Evolutionary conservation across 2,329 filamentous ascomycete species (phyloP).

Genomic region (Calonectria leucothoes): DNA sequence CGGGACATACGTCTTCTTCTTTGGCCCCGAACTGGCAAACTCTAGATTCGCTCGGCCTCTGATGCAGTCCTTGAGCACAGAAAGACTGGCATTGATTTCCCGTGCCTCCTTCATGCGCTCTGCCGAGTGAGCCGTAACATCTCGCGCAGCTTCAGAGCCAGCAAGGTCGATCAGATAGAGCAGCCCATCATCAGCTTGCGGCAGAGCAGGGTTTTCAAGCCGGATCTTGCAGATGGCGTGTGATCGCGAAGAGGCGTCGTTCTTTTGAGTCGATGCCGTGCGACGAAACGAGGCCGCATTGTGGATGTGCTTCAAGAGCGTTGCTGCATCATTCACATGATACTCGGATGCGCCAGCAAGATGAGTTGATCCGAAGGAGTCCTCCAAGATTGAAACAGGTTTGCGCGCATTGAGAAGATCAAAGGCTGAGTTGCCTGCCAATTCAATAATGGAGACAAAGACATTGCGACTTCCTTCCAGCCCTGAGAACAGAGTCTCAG

Average conservation of each 20-base stretch:
- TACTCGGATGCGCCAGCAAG: constrained; percentile 56
- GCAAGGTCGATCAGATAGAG: constrained; percentile 61
- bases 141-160: constrained; percentile 60
- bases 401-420: constrained; percentile 56
- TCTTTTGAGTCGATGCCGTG: constrained; percentile 57
- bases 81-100: constrained; percentile 61
- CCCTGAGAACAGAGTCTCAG: constrained; percentile 46
- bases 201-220: constrained; percentile 45
- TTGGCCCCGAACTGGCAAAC: background rate
- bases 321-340: constrained; percentile 41
- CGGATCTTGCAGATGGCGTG: constrained; percentile 61
- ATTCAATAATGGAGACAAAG: constrained; percentile 51
- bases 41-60: constrained; percentile 55
- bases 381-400: constrained; percentile 57
- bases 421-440: constrained; percentile 51
- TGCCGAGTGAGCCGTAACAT: constrained; percentile 51
- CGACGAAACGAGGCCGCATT: constrained; percentile 52
- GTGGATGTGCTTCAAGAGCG: constrained; percentile 49
- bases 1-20: constrained; percentile 54
- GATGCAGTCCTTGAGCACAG: constrained; percentile 64
- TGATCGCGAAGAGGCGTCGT: constrained; percentile 60
- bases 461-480: constrained; percentile 45
- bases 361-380: constrained; percentile 56
- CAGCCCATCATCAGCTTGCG: constrained; percentile 44
- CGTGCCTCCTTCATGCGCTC: constrained; percentile 58